Evolutionary conservation across 441 rosid genomes (phyloP).

Genomic region (Jatropha multifida): DNA sequence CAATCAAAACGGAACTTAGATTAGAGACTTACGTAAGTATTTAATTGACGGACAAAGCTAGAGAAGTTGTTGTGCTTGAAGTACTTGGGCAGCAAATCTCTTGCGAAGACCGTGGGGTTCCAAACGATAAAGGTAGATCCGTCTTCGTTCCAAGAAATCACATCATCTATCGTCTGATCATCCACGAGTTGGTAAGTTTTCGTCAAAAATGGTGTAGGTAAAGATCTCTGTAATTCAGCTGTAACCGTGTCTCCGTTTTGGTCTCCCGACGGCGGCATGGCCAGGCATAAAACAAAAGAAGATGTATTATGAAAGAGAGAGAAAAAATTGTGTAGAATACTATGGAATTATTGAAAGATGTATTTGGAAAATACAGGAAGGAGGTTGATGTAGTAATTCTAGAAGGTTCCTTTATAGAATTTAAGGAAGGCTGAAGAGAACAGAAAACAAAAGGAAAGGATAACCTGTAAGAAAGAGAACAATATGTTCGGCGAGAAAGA

Average conservation of each 20-base stretch:
- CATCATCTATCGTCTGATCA: slow-evolving; percentile 64
- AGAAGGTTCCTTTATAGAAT: slow-evolving; percentile 37
- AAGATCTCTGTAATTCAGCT: slow-evolving; percentile 60
- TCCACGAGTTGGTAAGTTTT: slow-evolving; percentile 87
- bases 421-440: neutral
- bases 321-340: neutral
- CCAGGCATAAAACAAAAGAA: neutral
- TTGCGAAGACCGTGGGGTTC: slow-evolving; percentile 83
- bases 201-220: slow-evolving; percentile 85
- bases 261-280: slow-evolving; percentile 44
- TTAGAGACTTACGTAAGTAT: slow-evolving; percentile 68
- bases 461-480: neutral
- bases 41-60: slow-evolving; percentile 96
- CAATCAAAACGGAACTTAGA: neutral
- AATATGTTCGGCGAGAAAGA: neutral
- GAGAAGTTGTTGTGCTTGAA: slow-evolving; percentile 97
- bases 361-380: neutral
- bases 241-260: slow-evolving; percentile 39
- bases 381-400: slow-evolving; percentile 22
- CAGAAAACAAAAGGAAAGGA: neutral
- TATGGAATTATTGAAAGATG: neutral
- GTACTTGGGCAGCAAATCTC: slow-evolving; percentile 86
- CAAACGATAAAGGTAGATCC: slow-evolving; percentile 83
- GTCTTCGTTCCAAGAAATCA: slow-evolving; percentile 91
- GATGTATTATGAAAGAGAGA: neutral